Base-by-base conservation (phyloP, 1,284 basidiomycete genomes). In the Leccinum pseudoinsigne region DNA sequence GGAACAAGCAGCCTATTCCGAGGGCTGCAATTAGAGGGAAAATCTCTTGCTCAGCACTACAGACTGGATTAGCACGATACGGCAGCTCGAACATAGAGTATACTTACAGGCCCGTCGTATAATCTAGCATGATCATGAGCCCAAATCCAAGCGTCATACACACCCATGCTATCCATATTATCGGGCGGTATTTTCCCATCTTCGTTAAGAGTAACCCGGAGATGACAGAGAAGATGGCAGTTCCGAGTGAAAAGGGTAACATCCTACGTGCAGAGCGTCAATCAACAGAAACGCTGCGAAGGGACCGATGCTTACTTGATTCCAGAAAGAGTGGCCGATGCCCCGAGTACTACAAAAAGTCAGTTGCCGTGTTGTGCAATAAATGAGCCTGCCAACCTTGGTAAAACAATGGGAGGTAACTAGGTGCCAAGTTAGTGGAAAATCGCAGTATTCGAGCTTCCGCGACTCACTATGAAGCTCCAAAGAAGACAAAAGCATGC, bases 361-460 rank as follows among this genome's bases (percentile, higher is more conserved):
- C n/a, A 81, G 75, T 3, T 75, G n/a, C 50, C 4, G 12, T n/a
- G n/a, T 4, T 31, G 28, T 23, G 23, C 0, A 23, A 10, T 16
- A 18, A 50, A 55, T 2, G 1, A 4, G 6, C 5, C 34, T 3
- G 58, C 58, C 4, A 36, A 71, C 70, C 73, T 77, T 94, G 93
- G 78, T 84, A 94, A 74, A 90, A 94, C 1, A 93, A 75, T 0
- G 92, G 90, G 11, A 93, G 80, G 67, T 92, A 92, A 71, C 87
- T 82, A 64, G 67, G 34, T 12, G 51, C 57, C 2, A 28, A 50
- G 59, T 66, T 12, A 66, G 64, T 50, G 26, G 26, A 58, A 21
- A 38, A n/a, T 14, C 67, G 40, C 18, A 10, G 34, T 12, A 42
- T 59, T 68, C 4, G 54, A 55, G n/a, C 3, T 38, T 58, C 10